These are phyloP conservation scores for Oryza australiensis DNA, from an alignment of 176 grass and related monocot species.

Conservation along the genomic window DNA sequence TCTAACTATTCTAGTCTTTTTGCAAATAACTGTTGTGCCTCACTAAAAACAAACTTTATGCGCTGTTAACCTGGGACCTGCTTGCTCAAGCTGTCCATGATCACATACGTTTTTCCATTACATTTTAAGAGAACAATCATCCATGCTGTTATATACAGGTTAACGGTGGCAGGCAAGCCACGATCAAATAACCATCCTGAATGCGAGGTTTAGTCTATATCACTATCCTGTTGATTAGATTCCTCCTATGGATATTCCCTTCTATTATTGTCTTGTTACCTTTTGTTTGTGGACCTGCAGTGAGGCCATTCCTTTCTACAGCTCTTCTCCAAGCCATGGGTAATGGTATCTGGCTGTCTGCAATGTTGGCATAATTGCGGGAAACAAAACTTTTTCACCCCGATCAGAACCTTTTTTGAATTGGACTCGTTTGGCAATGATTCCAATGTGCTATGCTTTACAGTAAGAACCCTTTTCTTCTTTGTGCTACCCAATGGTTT, in stretches of 20 bases:
- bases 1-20: slow-evolving; percentile 15
- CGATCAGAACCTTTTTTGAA: slow-evolving; percentile 56
- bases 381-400: slow-evolving; percentile 52
- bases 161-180: slow-evolving; percentile 2
- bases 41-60: slow-evolving; percentile 22
- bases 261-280: slow-evolving; percentile 56
- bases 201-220: slow-evolving; percentile 21
- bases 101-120: not conserved
- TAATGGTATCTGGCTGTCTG: slow-evolving; percentile 37
- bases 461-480: slow-evolving; percentile 38
- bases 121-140: slow-evolving; percentile 20
- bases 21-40: slow-evolving; percentile 19
- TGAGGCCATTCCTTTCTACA: slow-evolving; percentile 37
- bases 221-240: slow-evolving; percentile 45
- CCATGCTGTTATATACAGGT: not conserved
- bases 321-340: slow-evolving; percentile 33
- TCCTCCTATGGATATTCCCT: slow-evolving; percentile 43
- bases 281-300: slow-evolving; percentile 46
- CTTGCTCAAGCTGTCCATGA: slow-evolving; percentile 8
- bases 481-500: slow-evolving; percentile 36
- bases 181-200: slow-evolving; percentile 30
- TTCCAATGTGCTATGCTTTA: slow-evolving; percentile 39
- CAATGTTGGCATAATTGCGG: slow-evolving; percentile 47
- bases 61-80: slow-evolving; percentile 39
- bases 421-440: slow-evolving; percentile 51